These are phyloP conservation scores for Phytophthora hibernalis DNA, from an alignment of 352 stramenopile genomes.

Conservation along the genomic window DNA sequence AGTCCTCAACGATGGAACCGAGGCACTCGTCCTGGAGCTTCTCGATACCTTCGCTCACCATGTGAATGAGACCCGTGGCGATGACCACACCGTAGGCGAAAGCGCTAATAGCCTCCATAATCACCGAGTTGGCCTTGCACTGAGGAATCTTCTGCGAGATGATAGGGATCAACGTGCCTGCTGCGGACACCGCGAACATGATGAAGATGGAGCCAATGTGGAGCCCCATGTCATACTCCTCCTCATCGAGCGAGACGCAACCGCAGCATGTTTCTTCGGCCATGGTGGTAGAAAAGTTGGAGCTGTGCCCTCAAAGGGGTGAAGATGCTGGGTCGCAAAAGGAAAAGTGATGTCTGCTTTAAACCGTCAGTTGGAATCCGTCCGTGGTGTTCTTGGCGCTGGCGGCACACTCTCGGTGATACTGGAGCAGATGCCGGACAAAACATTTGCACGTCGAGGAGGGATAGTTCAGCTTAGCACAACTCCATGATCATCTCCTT, in stretches of 20 bases:
- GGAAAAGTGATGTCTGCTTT: no score
- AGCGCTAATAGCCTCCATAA: constrained; percentile 59
- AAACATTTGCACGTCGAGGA: no score
- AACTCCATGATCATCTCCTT: no score
- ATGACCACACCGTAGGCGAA: constrained; percentile 71
- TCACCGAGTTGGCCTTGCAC: constrained; percentile 42
- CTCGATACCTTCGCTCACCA: constrained; percentile 67
- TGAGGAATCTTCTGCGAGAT: constrained; percentile 43
- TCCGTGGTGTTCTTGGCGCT: no score
- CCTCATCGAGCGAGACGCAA: constrained; percentile 36
- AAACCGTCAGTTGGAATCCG: no score
- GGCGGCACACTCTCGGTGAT: no score
- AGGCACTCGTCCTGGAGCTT: constrained; percentile 69
- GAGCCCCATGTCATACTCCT: constrained; percentile 57
- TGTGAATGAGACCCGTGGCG: constrained; percentile 40
- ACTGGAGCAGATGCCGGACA: no score
- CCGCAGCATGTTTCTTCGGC: constrained; percentile 51
- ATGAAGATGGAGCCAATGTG: constrained; percentile 66
- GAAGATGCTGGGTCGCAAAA: no score
- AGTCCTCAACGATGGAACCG: constrained; percentile 53
- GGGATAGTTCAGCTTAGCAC: no score
- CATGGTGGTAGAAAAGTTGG: constrained; percentile 40
- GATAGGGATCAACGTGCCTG: no score
- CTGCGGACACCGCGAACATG: constrained; percentile 53
- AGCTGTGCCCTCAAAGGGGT: no score